phyloP scores from a whole-genome alignment of 2,329 filamentous ascomycete species.

The Dactylonectria estremocensis region DNA sequence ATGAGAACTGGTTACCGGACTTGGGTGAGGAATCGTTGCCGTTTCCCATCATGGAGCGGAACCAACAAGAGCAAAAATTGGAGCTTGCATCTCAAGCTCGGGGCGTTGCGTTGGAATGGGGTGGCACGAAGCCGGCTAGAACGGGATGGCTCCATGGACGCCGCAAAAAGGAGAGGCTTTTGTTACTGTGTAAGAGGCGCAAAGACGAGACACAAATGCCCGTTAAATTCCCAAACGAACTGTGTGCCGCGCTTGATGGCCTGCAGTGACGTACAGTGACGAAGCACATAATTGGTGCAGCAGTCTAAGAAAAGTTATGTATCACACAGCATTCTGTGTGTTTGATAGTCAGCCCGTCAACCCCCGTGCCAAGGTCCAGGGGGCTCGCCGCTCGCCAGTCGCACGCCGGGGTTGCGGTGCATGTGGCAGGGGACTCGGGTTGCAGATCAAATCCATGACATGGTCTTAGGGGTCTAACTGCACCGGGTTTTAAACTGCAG shows the following conservation, averaged over 20 bases:
- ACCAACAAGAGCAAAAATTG: background rate
- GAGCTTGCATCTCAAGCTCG: slow-evolving; percentile 7
- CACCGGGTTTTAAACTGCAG: slow-evolving; percentile 18
- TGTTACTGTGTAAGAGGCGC: slow-evolving; percentile 11
- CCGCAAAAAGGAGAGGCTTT: slow-evolving; percentile 3
- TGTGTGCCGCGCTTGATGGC: no score
- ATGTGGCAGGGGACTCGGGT: slow-evolving; percentile 36
- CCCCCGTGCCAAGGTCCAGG: background rate
- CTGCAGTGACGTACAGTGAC: no score
- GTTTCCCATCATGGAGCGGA: slow-evolving; percentile 15
- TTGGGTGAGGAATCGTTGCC: slow-evolving; percentile 13
- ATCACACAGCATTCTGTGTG: slow-evolving; percentile 8
- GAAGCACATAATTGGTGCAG: no score
- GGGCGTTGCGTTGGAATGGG: slow-evolving; percentile 2
- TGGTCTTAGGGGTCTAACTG: slow-evolving; percentile 21
- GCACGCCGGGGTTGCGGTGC: background rate
- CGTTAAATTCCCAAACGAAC: background rate
- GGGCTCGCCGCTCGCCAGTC: background rate
- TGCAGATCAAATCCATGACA: slow-evolving; percentile 41
- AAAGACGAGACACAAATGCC: slow-evolving; percentile 7
- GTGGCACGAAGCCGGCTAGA: background rate
- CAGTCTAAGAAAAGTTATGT: no score
- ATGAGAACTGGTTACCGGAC: slow-evolving; percentile 10
- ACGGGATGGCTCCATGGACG: slow-evolving; percentile 3
- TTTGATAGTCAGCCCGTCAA: background rate